Evolutionary conservation across 805 yeast genomes (phyloP), one percentile per base, ranked within the genome.

Genomic region (Zygosaccharomyces rouxii): DNA sequence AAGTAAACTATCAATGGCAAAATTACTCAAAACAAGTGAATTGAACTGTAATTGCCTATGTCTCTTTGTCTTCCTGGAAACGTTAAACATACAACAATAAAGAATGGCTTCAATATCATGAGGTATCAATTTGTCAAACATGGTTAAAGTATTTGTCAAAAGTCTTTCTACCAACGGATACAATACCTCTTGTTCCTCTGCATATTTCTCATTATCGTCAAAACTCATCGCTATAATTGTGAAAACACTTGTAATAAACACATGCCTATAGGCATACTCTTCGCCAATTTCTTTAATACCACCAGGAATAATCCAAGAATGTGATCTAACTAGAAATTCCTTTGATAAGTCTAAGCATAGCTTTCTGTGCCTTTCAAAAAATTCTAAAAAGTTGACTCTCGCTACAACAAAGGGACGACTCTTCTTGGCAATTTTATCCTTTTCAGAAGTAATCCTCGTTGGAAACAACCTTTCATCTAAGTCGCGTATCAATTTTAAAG

Each of bases 291-390:
- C 71, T 31, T 71, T 75, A n/a, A 78, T 70, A 4, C 83, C 83
- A 9, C 83, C 83, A 1, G 84, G 84, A 4, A 79, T 75, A 39
- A 80, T 78, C 81, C 83, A 80, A 57, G 75, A 77, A 55, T 78
- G 82, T 3, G 84, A 78, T 38, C 73, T 74, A 14, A 71, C 73
- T 31, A 79, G 59, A 51, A 79, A 80, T 23, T 74, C 73, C 48
- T 71, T 69, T 0, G 78, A 74, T 26, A 80, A 57, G 38, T 67
- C 63, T 6, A 76, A 62, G 53, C 80, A 77, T 5, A 79, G 58
- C 7, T 55, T 52, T 50, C 71, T 72, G 53, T 79, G 69, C 10
- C 70, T 61, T 28, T 68, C 64, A 54, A 74, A 79, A 61, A 78
- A 79, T 41, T 65, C 59, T 33, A 75, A 48, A 52, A 80, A 79